A percentile compares a stretch with the other conserved stretches of the same genome.
phyloP scores from a whole-genome alignment of 2,329 filamentous ascomycete genomes.

The Trichoderma sp. region DNA sequence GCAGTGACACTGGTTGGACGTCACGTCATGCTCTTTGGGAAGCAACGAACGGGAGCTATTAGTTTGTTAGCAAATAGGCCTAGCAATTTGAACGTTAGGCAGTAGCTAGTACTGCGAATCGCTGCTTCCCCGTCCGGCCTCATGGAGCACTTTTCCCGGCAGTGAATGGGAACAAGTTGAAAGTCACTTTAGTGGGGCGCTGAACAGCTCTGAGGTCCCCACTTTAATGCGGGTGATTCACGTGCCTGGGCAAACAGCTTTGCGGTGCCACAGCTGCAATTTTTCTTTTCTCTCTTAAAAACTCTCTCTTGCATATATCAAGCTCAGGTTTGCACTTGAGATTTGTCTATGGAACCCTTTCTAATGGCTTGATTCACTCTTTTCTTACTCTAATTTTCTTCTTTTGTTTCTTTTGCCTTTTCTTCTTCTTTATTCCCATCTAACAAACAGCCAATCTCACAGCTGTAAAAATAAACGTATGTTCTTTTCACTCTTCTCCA shows the following conservation, averaged over 20 bases:
- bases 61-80: not conserved
- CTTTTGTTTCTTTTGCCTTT: not conserved
- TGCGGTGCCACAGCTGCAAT: not conserved
- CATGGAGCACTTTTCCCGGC: not conserved
- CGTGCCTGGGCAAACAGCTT: slow-evolving; percentile 9
- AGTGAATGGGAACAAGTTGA: not conserved
- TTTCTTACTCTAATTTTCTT: not conserved
- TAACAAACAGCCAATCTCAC: not conserved
- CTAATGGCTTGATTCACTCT: not conserved
- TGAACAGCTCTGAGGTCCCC: not conserved
- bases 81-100: not conserved
- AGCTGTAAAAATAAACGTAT: slow-evolving; percentile 11
- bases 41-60: not conserved
- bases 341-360: not conserved
- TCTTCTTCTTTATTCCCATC: not conserved
- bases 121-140: not conserved
- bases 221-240: not conserved
- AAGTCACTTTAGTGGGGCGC: not conserved
- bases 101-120: not conserved
- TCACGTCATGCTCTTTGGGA: slow-evolving; percentile 6
- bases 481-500: not conserved
- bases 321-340: not conserved
- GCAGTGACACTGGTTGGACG: not conserved
- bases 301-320: not conserved
- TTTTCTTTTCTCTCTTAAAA: slow-evolving; percentile 5